Evolutionary conservation across 2,329 filamentous ascomycete species (phyloP), one percentile per base, ranked within the genome.

Genomic region (Sporothrix humicola): DNA sequence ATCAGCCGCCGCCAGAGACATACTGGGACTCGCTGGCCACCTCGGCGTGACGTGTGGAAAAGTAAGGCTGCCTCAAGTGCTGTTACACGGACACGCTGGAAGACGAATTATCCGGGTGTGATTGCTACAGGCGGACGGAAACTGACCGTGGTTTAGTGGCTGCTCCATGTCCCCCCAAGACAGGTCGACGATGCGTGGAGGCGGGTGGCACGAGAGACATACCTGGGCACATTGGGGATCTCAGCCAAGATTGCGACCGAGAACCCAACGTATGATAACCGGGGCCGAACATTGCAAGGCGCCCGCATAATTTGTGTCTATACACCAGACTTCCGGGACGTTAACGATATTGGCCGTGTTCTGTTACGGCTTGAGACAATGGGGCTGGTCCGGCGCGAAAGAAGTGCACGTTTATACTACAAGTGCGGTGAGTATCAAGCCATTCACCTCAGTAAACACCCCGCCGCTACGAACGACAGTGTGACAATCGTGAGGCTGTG

Each of bases 251-350:
- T 95, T 13, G 89, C 90, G 0, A 89, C 92, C 1, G 83, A 84
- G 65, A 80, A 86, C 10, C 73, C 71, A 4, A 82, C 82, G 31
- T 3, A 37, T 7, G 31, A 37, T 37, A 6, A 80, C 81, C 0
- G 81, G 83, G n/a, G 79, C 82, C 4, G 78, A 82, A 37, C 84
- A 81, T 59, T 82, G 83, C 78, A 82, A 31, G 84, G 81, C 59
- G 81, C 83, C 23, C 85, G 89, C 23, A 81, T 96, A 58, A 89
- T 97, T 37, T 95, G 92, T 76, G 84, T 97, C 8, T 97, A 97
- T 80, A 97, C 93, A 5, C 83, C 84, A 58, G 89, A 97, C 80
- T 96, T 94, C 79, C 83, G 83, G 42, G 90, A 97, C 79, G 85
- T 83, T 70, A 83, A 85, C 3, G 93, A 97, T 79, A 87, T 97